Conservation (phyloP, 1,139 yeast species). For the Debaryomyces fabryi region DNA sequence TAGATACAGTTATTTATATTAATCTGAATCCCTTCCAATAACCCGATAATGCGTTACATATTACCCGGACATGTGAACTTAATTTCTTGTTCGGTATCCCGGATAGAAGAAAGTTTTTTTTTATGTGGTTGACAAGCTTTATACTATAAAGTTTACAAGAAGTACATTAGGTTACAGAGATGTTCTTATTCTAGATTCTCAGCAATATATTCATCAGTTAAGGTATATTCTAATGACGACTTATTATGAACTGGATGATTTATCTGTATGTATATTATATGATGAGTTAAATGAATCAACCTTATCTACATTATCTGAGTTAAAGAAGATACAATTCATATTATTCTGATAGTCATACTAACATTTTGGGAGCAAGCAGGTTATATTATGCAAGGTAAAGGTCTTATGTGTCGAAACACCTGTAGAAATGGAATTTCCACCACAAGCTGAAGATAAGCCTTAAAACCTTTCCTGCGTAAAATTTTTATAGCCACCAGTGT, state of each 20-base stretch:
- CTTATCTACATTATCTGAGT: constrained; percentile 15
- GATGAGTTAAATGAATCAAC: constrained; percentile 12
- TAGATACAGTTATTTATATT: constrained; percentile 1
- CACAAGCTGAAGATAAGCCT: not conserved
- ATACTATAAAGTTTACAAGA: not conserved
- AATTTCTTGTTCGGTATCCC: constrained; percentile 1
- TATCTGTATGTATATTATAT: constrained; percentile 9
- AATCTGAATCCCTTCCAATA: not conserved
- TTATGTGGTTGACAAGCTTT: not conserved
- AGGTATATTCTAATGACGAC: no score
- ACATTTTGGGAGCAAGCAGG: constrained; percentile 1
- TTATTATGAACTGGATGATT: not conserved
- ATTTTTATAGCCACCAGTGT: not conserved
- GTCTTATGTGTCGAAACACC: not conserved
- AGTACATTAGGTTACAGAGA: not conserved
- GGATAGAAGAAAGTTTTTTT: not conserved
- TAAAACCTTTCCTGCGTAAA: not conserved
- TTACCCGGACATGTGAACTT: not conserved
- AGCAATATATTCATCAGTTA: not conserved
- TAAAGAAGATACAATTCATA: constrained; percentile 9
- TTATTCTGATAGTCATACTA: constrained; percentile 9
- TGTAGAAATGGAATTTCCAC: not conserved
- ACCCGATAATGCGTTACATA: not conserved
- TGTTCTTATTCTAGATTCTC: not conserved
- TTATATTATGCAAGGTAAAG: not conserved